Evolutionary conservation across 768 basidiomycete species (phyloP).

Genomic region (Termitomyces sp.): DNA sequence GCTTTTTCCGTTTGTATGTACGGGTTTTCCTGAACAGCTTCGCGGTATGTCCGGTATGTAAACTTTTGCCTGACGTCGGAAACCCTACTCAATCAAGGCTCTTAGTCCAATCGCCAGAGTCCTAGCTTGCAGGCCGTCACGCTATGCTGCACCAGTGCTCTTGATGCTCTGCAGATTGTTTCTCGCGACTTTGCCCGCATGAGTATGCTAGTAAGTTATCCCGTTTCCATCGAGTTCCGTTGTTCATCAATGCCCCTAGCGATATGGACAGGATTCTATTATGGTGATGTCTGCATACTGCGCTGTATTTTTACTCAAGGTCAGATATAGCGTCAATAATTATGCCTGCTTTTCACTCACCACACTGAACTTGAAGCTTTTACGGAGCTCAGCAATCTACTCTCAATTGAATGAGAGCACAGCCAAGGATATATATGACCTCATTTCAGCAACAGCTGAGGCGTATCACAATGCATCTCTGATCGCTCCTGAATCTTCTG

Average conservation of each 20-base stretch:
- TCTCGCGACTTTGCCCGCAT: slow-evolving; percentile 69
- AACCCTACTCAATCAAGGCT: neutral
- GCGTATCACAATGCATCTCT: slow-evolving; percentile 72
- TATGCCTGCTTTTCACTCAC: slow-evolving; percentile 2
- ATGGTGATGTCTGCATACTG: slow-evolving; percentile 85
- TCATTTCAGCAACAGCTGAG: slow-evolving; percentile 68
- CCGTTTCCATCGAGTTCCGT: neutral
- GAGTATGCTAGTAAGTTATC: slow-evolving; percentile 58
- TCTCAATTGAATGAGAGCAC: slow-evolving; percentile 56
- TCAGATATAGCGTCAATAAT: slow-evolving; percentile 20
- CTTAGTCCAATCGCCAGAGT: slow-evolving; percentile 47
- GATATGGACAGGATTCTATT: slow-evolving; percentile 80
- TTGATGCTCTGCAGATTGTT: slow-evolving; percentile 65
- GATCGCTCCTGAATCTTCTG: slow-evolving; percentile 53
- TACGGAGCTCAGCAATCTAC: slow-evolving; percentile 56
- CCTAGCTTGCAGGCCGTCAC: slow-evolving; percentile 66
- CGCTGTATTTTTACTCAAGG: slow-evolving; percentile 75
- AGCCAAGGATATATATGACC: slow-evolving; percentile 55
- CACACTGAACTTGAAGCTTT: slow-evolving; percentile 39
- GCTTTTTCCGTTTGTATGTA: slow-evolving; percentile 72
- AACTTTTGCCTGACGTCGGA: neutral
- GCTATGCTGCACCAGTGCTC: slow-evolving; percentile 69
- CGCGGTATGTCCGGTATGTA: slow-evolving; percentile 53
- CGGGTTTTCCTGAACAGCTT: slow-evolving; percentile 82
- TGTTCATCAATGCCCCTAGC: slow-evolving; percentile 32